Conservation (phyloP, 441 rosid species). For the Cnidoscolus chayamansa region DNA sequence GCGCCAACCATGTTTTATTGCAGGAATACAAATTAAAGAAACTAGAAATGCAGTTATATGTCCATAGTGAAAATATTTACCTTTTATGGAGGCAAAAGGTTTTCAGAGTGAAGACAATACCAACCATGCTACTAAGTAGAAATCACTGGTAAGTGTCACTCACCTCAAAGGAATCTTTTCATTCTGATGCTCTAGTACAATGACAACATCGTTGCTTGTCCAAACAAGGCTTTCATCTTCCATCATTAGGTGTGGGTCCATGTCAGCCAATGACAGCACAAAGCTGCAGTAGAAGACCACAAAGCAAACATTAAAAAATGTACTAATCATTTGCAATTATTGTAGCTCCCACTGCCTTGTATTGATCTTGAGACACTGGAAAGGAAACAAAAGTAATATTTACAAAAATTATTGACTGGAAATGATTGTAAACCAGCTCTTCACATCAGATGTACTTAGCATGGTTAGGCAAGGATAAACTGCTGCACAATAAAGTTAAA, state of each 20-base stretch:
- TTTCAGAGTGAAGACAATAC: background rate
- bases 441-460: background rate
- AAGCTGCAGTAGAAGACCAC: conserved; percentile 48
- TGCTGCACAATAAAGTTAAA: background rate
- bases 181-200: conserved; percentile 88
- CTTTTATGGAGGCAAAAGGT: background rate
- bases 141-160: conserved; percentile 16
- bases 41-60: background rate
- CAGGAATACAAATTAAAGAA: background rate
- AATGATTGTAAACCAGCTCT: background rate
- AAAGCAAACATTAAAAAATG: background rate
- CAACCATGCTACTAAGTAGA: background rate
- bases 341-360: background rate
- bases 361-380: background rate
- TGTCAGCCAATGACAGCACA: conserved; percentile 94
- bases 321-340: background rate
- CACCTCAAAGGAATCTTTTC: conserved; percentile 92
- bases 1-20: background rate
- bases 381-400: background rate
- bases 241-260: conserved; percentile 87
- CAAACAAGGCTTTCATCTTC: conserved; percentile 98
- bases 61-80: background rate
- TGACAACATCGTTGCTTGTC: conserved; percentile 88
- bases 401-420: background rate
- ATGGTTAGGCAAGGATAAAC: background rate